Evolutionary conservation across 805 yeast species (phyloP).

Genomic region (Lachancea lanzarotensis): DNA sequence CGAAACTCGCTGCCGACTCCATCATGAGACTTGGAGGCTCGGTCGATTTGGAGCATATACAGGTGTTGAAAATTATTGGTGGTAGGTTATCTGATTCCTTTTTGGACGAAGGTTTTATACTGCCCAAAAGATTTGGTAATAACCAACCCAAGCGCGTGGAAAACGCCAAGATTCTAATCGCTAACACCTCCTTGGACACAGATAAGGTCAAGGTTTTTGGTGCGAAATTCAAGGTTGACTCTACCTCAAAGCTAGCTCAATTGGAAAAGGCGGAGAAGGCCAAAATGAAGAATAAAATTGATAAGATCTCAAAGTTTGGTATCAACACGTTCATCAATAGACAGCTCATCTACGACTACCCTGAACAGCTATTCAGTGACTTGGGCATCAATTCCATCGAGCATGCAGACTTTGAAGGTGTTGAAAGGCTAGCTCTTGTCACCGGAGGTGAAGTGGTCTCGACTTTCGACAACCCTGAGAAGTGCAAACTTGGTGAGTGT

Average conservation of each 20-base stretch:
- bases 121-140: slow-evolving; percentile 88
- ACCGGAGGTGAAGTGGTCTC: slow-evolving; percentile 98
- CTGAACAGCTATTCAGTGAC: slow-evolving; percentile 91
- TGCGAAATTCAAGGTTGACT: slow-evolving; percentile 93
- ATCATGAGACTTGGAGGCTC: slow-evolving; percentile 80
- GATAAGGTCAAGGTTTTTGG: slow-evolving; percentile 97
- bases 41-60: slow-evolving; percentile 85
- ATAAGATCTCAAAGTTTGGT: slow-evolving; percentile 79
- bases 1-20: slow-evolving; percentile 91
- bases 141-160: slow-evolving; percentile 82
- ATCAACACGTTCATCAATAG: slow-evolving; percentile 90
- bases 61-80: slow-evolving; percentile 87
- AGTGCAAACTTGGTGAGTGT: slow-evolving; percentile 81
- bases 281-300: slow-evolving; percentile 86
- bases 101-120: slow-evolving; percentile 91
- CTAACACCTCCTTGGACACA: slow-evolving; percentile 94
- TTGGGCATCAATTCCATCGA: slow-evolving; percentile 85
- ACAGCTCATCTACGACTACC: slow-evolving; percentile 95
- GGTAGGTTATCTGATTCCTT: slow-evolving; percentile 88
- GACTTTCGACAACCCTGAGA: slow-evolving; percentile 88
- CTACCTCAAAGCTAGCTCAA: slow-evolving; percentile 89
- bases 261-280: slow-evolving; percentile 89
- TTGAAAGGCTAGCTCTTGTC: slow-evolving; percentile 90
- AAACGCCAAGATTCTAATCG: slow-evolving; percentile 82
- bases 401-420: slow-evolving; percentile 98